phyloP scores from a whole-genome alignment of 257 asterid genomes.

The Perilla frutescens region DNA sequence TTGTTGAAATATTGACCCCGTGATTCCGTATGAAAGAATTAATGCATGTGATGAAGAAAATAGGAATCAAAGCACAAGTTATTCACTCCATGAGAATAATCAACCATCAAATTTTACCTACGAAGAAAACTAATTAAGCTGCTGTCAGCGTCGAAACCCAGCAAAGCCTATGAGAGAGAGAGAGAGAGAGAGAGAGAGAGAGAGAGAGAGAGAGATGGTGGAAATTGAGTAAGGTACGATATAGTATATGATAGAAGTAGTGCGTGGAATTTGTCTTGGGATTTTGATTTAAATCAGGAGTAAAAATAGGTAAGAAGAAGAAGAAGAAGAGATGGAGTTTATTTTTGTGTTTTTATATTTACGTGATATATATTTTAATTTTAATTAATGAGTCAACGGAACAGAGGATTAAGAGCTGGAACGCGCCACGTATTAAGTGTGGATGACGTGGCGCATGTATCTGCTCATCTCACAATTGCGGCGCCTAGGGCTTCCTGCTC shows the following conservation, averaged over 20 bases:
- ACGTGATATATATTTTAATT: too few species aligned
- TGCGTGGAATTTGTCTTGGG: not conserved
- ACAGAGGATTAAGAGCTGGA: slow-evolving; percentile 26
- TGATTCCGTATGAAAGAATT: slow-evolving; percentile 21
- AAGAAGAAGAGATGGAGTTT: too few species aligned
- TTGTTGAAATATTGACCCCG: slow-evolving; percentile 7
- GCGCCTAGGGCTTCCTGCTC: slow-evolving; percentile 43
- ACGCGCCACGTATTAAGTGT: slow-evolving; percentile 39
- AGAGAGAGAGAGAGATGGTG: too few species aligned
- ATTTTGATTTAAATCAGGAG: not conserved
- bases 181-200: not conserved
- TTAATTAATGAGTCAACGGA: slow-evolving; percentile 7
- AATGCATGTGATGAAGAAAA: not conserved
- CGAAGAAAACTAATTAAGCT: slow-evolving; percentile 16
- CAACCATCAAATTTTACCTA: not conserved
- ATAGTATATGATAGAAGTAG: too few species aligned
- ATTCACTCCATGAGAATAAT: too few species aligned
- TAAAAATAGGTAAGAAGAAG: not conserved
- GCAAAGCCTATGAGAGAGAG: slow-evolving; percentile 1
- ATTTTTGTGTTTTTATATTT: too few species aligned
- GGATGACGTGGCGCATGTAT: slow-evolving; percentile 46
- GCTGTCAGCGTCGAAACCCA: not conserved
- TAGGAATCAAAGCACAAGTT: too few species aligned
- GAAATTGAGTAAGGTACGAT: too few species aligned
- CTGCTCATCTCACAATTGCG: slow-evolving; percentile 28